Conservation (phyloP, 169 alveolate genomes). For the Plasmodium cynomolgi region DNA sequence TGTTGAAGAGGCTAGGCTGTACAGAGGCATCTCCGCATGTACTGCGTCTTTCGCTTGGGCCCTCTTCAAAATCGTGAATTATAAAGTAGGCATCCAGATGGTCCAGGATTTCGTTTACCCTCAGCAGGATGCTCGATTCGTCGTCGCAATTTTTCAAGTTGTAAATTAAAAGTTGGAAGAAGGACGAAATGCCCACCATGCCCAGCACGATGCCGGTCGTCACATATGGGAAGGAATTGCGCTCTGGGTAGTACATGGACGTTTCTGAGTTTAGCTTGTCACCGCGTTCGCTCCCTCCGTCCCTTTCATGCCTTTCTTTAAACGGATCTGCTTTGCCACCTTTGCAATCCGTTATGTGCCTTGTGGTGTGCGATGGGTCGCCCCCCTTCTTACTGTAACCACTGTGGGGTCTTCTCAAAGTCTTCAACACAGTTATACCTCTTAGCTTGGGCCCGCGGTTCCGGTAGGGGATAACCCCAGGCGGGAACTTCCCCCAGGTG, state of each 20-base stretch:
- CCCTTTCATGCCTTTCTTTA: not conserved
- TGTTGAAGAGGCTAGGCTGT: not conserved
- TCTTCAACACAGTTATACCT: not conserved
- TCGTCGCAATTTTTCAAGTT: conserved; percentile 41
- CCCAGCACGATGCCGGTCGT: conserved; percentile 35
- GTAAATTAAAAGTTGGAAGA: conserved; percentile 47
- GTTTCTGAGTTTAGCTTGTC: not conserved
- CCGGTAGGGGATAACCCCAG: not conserved
- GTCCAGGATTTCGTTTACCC: conserved; percentile 33
- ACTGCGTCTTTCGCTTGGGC: not conserved
- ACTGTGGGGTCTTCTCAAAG: not conserved
- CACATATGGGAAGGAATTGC: conserved; percentile 27
- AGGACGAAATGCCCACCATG: conserved; percentile 61
- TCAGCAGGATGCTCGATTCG: conserved; percentile 5
- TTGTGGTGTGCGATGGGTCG: not conserved
- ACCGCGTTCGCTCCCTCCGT: not conserved
- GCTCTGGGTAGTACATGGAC: conserved; percentile 40
- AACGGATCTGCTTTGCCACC: not conserved
- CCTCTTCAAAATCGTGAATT: conserved; percentile 10
- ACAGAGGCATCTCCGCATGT: not conserved
- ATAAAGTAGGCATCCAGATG: conserved; percentile 64
- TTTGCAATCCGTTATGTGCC: not conserved
- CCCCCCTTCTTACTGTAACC: not conserved
- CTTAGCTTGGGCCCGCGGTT: not conserved
- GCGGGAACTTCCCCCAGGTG: not conserved